Evolutionary conservation across 495 filamentous ascomycete genomes (phyloP).

Genomic region (Trichocladium uniseriatum): DNA sequence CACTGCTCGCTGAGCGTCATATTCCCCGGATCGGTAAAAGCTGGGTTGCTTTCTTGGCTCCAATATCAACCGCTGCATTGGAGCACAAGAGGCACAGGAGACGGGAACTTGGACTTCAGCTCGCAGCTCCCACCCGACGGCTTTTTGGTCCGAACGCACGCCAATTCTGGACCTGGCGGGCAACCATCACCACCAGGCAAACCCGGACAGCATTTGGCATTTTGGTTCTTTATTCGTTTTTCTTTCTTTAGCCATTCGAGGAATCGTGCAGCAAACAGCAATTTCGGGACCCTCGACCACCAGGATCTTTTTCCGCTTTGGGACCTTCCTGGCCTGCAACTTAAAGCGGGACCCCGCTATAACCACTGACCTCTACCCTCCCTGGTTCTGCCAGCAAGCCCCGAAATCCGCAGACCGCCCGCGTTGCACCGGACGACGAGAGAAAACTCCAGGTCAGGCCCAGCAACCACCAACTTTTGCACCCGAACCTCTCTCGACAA

Average conservation of each 20-base stretch:
- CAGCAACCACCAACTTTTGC: constrained; percentile 16
- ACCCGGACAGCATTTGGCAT: background rate
- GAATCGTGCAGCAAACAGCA: constrained; percentile 6
- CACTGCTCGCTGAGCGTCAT: constrained; percentile 15
- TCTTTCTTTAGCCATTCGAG: constrained; percentile 3
- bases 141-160: background rate
- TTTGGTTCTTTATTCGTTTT: constrained; percentile 1
- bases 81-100: background rate
- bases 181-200: background rate
- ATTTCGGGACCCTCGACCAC: background rate
- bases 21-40: constrained; percentile 17
- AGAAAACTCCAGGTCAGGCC: constrained; percentile 18
- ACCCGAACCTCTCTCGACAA: constrained; percentile 6
- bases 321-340: constrained; percentile 7
- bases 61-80: background rate
- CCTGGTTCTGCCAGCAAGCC: constrained; percentile 21
- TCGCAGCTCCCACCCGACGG: background rate
- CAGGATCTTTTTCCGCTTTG: background rate
- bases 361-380: constrained; percentile 6
- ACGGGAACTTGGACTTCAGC: background rate
- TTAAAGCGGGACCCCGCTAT: constrained; percentile 22
- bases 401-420: constrained; percentile 25
- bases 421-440: constrained; percentile 33
- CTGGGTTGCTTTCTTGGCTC: background rate
- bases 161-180: background rate